These are phyloP conservation scores for Porphyra umbilicalis DNA, from an alignment of 31 red algal species.

Conservation along the genomic window DNA sequence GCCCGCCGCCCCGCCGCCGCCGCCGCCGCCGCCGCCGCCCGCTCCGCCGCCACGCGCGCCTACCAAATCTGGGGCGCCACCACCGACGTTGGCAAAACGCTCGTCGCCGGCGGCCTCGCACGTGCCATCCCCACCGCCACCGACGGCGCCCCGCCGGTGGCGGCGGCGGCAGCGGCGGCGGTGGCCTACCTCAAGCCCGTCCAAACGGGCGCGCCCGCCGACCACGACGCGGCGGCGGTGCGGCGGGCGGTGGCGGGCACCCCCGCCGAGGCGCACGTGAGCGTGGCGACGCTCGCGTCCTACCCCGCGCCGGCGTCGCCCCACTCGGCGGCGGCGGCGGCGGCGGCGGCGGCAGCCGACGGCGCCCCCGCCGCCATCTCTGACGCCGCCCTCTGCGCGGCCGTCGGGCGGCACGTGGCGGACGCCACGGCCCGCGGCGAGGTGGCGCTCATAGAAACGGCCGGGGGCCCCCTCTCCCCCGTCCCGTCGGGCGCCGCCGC, in stretches of 20 bases:
- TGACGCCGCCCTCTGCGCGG: constrained; percentile 9
- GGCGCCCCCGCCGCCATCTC: background rate
- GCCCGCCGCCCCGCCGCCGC: background rate
- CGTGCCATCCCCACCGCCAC: constrained; percentile 13
- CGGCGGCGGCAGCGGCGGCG: constrained; percentile 81
- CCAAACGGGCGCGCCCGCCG: constrained; percentile 75
- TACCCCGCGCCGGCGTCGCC: constrained; percentile 47
- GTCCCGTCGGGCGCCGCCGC: constrained; percentile 73
- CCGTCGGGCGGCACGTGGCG: constrained; percentile 2
- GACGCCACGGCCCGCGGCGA: constrained; percentile 4
- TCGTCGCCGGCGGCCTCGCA: constrained; percentile 62
- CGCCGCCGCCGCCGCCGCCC: background rate
- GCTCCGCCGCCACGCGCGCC: constrained; percentile 3
- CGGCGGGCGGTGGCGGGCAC: background rate
- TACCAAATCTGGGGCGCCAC: constrained; percentile 94
- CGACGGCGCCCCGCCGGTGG: constrained; percentile 20
- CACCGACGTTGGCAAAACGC: constrained; percentile 92
- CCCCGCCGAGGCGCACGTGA: constrained; percentile 11
- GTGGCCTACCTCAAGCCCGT: constrained; percentile 82
- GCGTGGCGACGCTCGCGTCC: constrained; percentile 12
- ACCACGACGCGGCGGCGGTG: constrained; percentile 64
- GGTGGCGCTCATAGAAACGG: constrained; percentile 67
- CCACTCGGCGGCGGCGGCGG: constrained; percentile 41
- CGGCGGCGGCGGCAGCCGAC: background rate
- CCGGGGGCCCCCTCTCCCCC: constrained; percentile 89